Evolutionary conservation across 2,329 filamentous ascomycete species (phyloP).

Genomic region (Thelonectria discophora): DNA sequence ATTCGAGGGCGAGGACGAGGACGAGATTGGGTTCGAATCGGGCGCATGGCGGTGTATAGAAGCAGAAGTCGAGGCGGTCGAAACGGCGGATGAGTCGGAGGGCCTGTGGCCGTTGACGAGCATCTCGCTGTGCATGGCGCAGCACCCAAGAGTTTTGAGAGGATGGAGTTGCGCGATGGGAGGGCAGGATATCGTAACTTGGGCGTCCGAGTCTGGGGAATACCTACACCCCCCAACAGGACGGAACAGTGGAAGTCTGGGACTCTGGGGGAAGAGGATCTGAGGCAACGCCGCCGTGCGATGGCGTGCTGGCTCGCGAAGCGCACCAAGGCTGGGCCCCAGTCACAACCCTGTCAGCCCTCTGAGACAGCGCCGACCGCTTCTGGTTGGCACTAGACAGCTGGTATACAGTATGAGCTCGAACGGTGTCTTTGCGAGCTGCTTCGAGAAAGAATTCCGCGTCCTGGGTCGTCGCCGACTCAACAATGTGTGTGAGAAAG

Average conservation of each 20-base stretch:
- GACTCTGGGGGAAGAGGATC: conserved; percentile 28
- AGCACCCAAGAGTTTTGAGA: conserved; percentile 32
- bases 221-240: conserved; percentile 15
- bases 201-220: conserved; percentile 35
- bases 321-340: conserved; percentile 31
- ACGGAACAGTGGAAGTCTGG: conserved; percentile 10
- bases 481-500: conserved; percentile 1
- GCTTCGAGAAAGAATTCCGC: not conserved
- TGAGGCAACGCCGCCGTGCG: conserved; percentile 42
- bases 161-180: conserved; percentile 41
- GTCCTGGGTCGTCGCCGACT: not conserved
- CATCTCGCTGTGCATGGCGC: conserved; percentile 40
- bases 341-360: conserved; percentile 31
- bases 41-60: conserved; percentile 39
- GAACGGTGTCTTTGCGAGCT: conserved; percentile 12
- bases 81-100: conserved; percentile 30
- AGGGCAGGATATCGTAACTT: conserved; percentile 43
- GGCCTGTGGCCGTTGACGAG: conserved; percentile 41
- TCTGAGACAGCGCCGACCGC: conserved; percentile 25
- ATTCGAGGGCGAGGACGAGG: conserved; percentile 3
- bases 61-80: conserved; percentile 28
- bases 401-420: conserved; percentile 20
- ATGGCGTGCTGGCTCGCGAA: conserved; percentile 43
- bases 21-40: conserved; percentile 17
- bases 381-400: conserved; percentile 21